Evolutionary conservation across 2,329 filamentous ascomycete genomes (phyloP).

Genomic region (Phaeophleospora eucalypticola): DNA sequence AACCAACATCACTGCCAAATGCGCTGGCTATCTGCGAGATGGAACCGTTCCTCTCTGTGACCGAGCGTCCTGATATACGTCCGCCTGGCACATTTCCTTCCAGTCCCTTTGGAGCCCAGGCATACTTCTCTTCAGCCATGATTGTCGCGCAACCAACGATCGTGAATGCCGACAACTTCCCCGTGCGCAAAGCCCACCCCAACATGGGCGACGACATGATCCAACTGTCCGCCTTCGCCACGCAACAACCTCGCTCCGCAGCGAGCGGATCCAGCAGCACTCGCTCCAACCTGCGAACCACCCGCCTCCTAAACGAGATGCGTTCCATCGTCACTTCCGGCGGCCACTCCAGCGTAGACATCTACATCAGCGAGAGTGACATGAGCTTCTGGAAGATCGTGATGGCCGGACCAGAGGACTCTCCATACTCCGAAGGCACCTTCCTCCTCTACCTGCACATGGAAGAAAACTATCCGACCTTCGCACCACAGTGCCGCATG

Average conservation of each 20-base stretch:
- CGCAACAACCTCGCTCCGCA: conserved; percentile 1
- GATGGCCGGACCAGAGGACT: conserved; percentile 33
- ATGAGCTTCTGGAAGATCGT: conserved; percentile 41
- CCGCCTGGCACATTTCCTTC: conserved; percentile 5
- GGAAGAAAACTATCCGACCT: conserved; percentile 35
- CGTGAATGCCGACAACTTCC: conserved; percentile 30
- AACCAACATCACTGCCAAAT: conserved; percentile 32
- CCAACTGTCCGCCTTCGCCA: conserved; percentile 15
- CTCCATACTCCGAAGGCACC: conserved; percentile 31
- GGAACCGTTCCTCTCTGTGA: conserved; percentile 35
- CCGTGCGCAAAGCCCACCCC: conserved; percentile 33
- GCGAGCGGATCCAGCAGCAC: conserved; percentile 1
- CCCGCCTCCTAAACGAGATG: conserved; percentile 34
- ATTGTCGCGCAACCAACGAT: conserved; percentile 16
- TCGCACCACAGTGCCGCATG: conserved; percentile 35
- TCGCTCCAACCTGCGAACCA: conserved; percentile 25
- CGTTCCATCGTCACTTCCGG: conserved; percentile 27
- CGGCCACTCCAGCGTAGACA: conserved; percentile 34
- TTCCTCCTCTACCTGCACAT: conserved; percentile 38
- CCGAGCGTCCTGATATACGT: conserved; percentile 32
- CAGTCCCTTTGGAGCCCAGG: too few relatives aligned
- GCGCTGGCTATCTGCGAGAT: conserved; percentile 37
- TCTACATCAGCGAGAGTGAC: conserved; percentile 39
- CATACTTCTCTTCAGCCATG: conserved; percentile 16
- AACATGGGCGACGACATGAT: conserved; percentile 32